phyloP scores from a whole-genome alignment of 192 early-diverging fungal species.

The Gamsiella multidivaricata region DNA sequence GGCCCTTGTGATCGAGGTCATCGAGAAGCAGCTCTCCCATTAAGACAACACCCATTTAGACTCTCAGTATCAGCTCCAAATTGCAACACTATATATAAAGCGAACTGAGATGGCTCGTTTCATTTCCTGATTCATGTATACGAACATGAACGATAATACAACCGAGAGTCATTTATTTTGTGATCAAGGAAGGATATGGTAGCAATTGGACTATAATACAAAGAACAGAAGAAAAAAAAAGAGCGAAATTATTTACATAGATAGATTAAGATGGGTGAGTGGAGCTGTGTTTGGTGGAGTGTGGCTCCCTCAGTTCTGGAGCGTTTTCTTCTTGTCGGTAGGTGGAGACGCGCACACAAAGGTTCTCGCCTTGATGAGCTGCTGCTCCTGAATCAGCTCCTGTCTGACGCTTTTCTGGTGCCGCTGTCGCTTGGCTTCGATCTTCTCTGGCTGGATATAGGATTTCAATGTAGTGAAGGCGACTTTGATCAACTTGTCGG shows the following conservation, averaged over 20 bases:
- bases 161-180: neutral
- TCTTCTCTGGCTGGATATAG: slow-evolving; percentile 41
- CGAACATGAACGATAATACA: neutral
- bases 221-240: neutral
- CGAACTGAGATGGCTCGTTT: too few species aligned
- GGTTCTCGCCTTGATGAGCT: slow-evolving; percentile 22
- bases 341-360: slow-evolving; percentile 27
- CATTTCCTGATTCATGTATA: neutral
- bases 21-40: slow-evolving; percentile 60
- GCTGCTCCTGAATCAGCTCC: slow-evolving; percentile 47
- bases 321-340: slow-evolving; percentile 3
- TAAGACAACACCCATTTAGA: too few species aligned
- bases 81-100: too few species aligned
- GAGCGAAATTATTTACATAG: too few species aligned
- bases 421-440: slow-evolving; percentile 37
- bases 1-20: slow-evolving; percentile 61
- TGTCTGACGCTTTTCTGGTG: slow-evolving; percentile 30
- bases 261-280: too few species aligned
- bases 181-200: neutral
- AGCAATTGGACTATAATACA: too few species aligned
- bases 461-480: slow-evolving; percentile 48
- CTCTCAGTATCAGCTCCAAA: too few species aligned
- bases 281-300: neutral
- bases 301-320: neutral
- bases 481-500: slow-evolving; percentile 58